phyloP scores from a whole-genome alignment of 139 green algal species.

The Chloropicon primus region DNA sequence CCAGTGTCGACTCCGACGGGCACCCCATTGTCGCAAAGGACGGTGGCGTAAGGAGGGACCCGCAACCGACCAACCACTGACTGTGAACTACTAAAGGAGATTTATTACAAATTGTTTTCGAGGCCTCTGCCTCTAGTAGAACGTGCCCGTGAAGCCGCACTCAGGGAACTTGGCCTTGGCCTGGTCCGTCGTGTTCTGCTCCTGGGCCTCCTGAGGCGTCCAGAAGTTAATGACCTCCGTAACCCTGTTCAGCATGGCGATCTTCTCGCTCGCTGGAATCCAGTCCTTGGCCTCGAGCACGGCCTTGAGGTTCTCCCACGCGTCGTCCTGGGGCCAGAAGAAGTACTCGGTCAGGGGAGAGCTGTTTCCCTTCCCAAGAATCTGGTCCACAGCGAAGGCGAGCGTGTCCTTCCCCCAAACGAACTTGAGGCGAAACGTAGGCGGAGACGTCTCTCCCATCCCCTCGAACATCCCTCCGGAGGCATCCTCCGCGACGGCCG shows the following conservation, averaged over 20 bases:
- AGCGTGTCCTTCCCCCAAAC: slow-evolving; percentile 82
- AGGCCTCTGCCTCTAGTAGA: not conserved
- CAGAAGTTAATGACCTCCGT: slow-evolving; percentile 87
- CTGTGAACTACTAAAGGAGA: not conserved
- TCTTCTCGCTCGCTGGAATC: slow-evolving; percentile 46
- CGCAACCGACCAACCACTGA: too few relatives aligned
- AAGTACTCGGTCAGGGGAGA: slow-evolving; percentile 81
- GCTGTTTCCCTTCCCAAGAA: slow-evolving; percentile 37
- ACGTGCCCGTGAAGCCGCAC: slow-evolving; percentile 40
- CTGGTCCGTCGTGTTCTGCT: slow-evolving; percentile 47
- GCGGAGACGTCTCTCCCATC: not conserved
- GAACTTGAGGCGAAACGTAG: slow-evolving; percentile 41
- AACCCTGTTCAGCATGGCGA: slow-evolving; percentile 59
- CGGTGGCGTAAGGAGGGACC: too few relatives aligned
- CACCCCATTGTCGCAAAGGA: too few relatives aligned
- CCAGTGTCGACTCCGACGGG: too few relatives aligned
- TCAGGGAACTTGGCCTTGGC: slow-evolving; percentile 54
- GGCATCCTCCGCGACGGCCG: not conserved
- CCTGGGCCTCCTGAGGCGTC: slow-evolving; percentile 46
- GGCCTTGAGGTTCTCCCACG: slow-evolving; percentile 76
- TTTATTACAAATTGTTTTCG: not conserved
- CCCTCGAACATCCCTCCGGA: not conserved
- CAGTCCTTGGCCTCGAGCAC: slow-evolving; percentile 56
- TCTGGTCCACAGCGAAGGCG: slow-evolving; percentile 67
- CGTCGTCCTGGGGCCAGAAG: slow-evolving; percentile 79